Evolutionary conservation across 495 filamentous ascomycete genomes (phyloP), one percentile per base, ranked within the genome.

Genomic region (Tuber microsphaerosporum): DNA sequence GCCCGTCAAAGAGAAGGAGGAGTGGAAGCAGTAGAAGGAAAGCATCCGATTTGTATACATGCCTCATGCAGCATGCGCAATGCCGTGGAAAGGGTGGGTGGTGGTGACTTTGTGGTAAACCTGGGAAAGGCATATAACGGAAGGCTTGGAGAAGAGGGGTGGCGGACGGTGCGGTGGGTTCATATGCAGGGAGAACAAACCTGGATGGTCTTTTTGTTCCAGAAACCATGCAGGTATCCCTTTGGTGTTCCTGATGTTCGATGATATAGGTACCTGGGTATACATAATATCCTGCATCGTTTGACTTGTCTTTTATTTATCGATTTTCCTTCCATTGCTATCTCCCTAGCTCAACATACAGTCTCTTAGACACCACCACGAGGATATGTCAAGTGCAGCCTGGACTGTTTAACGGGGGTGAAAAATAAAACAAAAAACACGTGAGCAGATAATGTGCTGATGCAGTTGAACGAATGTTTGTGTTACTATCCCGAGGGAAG

Each of bases 41-140:
- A 65, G 56, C 56, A 65, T 65, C 56, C 56, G 56, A 65, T 34
- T 65, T 65, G 56, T 65, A 3, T 34, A 61, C 56, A 65, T 65
- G 31, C 14, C 39, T 19, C 61, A 44, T 79, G 72, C 61, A 73
- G 70, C n/a, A 79, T 73, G 77, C 73, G 22, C 39, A 73, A 79
- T 79, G 46, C 77, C 77, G 76, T 48, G 65, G 26, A 61, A 46
- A 75, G 73, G 65, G 74, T 72, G 76, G 34, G 71, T 22, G 74
- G 73, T 72, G 77, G 76, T 79, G 44, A 72, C 70, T 72, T 77
- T 78, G 76, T 75, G 76, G 72, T 78, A 69, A 77, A 77, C 71
- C 75, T 77, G 75, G 75, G 45, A 77, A 73, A 73, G 69, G 31
- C 39, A 48, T 70, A 34, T 17, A 34, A 10, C 26, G 56, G 56